These are phyloP conservation scores for Dryas alaskensis DNA, from an alignment of 306 rosid species.

Conservation along the genomic window DNA sequence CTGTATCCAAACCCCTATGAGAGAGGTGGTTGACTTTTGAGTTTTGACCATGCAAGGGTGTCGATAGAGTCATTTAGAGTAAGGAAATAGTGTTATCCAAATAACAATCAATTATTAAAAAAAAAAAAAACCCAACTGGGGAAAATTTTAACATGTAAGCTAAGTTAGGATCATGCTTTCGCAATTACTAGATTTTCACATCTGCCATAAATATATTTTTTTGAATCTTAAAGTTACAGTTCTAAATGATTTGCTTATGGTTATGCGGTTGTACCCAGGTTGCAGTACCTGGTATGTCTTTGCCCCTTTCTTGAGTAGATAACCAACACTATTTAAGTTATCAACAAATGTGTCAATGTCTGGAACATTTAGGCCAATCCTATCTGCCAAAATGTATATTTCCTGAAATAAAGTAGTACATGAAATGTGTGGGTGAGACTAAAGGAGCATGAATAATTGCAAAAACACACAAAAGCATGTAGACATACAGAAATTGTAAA, in stretches of 20 bases:
- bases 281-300: constrained; percentile 77
- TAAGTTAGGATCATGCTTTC: neutral
- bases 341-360: constrained; percentile 79
- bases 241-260: too few species aligned
- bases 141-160: neutral
- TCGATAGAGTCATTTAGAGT: too few species aligned
- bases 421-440: constrained; percentile 9
- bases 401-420: constrained; percentile 53
- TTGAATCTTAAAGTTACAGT: too few species aligned
- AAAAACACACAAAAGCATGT: constrained; percentile 16
- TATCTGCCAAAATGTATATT: constrained; percentile 86
- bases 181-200: neutral
- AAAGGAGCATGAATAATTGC: constrained; percentile 8
- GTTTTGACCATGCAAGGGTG: too few species aligned
- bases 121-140: too few species aligned
- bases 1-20: too few species aligned
- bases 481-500: constrained; percentile 69
- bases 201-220: too few species aligned
- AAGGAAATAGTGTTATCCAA: too few species aligned
- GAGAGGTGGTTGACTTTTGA: too few species aligned
- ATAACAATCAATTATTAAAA: too few species aligned
- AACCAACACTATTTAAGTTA: constrained; percentile 77
- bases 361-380: constrained; percentile 74
- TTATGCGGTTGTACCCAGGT: neutral
- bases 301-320: constrained; percentile 83